Conservation (phyloP, 2,329 filamentous ascomycete genomes). For the Microdochium trichocladiopsis region DNA sequence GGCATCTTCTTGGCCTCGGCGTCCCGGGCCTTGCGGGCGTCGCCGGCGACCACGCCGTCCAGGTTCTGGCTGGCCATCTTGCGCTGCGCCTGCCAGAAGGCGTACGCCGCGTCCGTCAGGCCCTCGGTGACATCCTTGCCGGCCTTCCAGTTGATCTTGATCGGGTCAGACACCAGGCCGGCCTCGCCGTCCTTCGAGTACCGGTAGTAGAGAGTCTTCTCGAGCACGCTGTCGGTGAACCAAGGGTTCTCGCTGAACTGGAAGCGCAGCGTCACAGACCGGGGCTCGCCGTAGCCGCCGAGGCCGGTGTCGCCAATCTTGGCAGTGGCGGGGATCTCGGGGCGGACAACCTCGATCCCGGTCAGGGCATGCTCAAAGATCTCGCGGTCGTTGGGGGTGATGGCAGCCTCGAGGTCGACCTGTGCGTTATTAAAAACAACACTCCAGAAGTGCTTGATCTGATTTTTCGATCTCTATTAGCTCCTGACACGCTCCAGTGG, state of each 20-base stretch:
- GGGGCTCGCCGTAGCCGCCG: slow-evolving; percentile 46
- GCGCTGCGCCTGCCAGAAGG: slow-evolving; percentile 50
- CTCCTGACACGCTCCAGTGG: too few species aligned
- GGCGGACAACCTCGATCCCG: slow-evolving; percentile 41
- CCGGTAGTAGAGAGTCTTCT: slow-evolving; percentile 63
- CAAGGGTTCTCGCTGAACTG: slow-evolving; percentile 54
- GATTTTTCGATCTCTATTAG: too few species aligned
- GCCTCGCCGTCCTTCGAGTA: slow-evolving; percentile 48
- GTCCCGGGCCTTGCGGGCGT: slow-evolving; percentile 16
- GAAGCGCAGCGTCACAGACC: slow-evolving; percentile 49
- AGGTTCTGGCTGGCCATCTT: slow-evolving; percentile 23
- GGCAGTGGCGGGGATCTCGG: slow-evolving; percentile 27
- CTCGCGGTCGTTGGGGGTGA: slow-evolving; percentile 51
- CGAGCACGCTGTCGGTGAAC: slow-evolving; percentile 52
- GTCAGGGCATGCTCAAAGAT: slow-evolving; percentile 50
- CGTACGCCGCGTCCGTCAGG: slow-evolving; percentile 51
- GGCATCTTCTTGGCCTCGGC: slow-evolving; percentile 15
- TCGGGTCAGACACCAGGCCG: slow-evolving; percentile 59
- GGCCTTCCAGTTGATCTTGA: slow-evolving; percentile 60
- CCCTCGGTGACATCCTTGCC: slow-evolving; percentile 58
- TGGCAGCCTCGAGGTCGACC: slow-evolving; percentile 55
- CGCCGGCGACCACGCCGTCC: slow-evolving; percentile 20
- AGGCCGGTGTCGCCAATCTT: slow-evolving; percentile 21
- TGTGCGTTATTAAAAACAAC: slow-evolving; percentile 54
- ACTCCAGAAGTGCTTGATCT: slow-evolving; percentile 62